Percentiles rank a stretch among this genome's conserved stretches.
phyloP scores from a whole-genome alignment of 129 eudicot species.

The Flaveria sonorensis region DNA sequence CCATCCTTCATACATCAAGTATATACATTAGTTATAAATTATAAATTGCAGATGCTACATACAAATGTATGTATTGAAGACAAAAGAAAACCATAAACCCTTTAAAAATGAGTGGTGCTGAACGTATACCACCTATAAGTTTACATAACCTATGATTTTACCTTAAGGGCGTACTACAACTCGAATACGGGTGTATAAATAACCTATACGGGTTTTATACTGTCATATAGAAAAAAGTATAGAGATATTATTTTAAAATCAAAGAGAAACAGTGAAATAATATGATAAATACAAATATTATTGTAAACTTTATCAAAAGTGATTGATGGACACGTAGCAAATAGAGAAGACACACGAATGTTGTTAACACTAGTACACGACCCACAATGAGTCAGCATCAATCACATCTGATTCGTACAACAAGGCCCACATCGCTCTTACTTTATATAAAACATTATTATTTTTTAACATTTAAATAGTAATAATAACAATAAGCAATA shows the following conservation, averaged over 20 bases:
- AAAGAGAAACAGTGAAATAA: too few relatives aligned
- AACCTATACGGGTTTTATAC: too few relatives aligned
- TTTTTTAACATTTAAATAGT: neutral
- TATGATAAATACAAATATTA: too few relatives aligned
- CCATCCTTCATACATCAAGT: constrained; percentile 63
- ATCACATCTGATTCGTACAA: constrained; percentile 10
- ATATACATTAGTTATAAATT: neutral
- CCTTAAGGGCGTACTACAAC: too few relatives aligned
- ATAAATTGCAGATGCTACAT: neutral
- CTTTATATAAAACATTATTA: neutral
- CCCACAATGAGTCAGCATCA: constrained; percentile 35
- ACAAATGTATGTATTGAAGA: too few relatives aligned
- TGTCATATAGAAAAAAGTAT: too few relatives aligned
- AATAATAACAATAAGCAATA: neutral
- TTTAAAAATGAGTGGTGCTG: too few relatives aligned
- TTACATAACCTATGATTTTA: neutral
- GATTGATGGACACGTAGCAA: constrained; percentile 22
- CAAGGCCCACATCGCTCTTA: constrained; percentile 11
- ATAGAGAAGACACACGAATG: constrained; percentile 33
- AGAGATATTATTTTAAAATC: too few relatives aligned
- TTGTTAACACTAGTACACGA: constrained; percentile 7
- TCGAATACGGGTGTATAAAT: too few relatives aligned
- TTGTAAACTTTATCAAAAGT: neutral
- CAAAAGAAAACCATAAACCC: too few relatives aligned
- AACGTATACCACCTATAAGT: neutral